Evolutionary conservation across 441 rosid genomes (phyloP).

Genomic region (Lagerstroemia fauriei): DNA sequence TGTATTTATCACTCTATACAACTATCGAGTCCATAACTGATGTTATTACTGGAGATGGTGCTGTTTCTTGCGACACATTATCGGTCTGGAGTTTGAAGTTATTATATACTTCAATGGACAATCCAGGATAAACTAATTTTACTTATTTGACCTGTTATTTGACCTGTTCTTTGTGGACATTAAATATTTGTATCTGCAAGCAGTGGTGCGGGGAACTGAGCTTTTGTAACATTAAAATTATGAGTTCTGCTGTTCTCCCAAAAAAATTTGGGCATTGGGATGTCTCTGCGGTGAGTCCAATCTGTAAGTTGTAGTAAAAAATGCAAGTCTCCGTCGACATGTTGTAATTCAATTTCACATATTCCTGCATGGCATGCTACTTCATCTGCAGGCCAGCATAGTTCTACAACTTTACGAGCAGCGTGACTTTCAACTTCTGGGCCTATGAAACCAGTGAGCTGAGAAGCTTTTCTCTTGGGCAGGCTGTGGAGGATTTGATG

Average conservation of each 20-base stretch:
- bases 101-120: conserved; percentile 5
- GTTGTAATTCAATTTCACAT: too few species aligned
- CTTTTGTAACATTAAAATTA: neutral
- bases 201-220: neutral
- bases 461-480: too few species aligned
- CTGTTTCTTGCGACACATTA: conserved; percentile 54
- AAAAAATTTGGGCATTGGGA: neutral
- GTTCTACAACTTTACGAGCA: too few species aligned
- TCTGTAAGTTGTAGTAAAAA: too few species aligned
- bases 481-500: too few species aligned
- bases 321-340: too few species aligned
- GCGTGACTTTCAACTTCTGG: too few species aligned
- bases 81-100: conserved; percentile 83
- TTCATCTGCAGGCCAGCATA: too few species aligned
- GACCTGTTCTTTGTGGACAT: too few species aligned
- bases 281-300: neutral
- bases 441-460: too few species aligned
- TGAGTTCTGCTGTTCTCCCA: neutral
- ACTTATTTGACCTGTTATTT: neutral
- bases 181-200: neutral
- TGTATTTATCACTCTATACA: conserved; percentile 79
- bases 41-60: conserved; percentile 48
- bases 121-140: neutral
- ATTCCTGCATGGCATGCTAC: too few species aligned
- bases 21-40: conserved; percentile 66